These are phyloP conservation scores for Mortierella sp. DNA, from an alignment of 371 early-diverging fungal genomes.

Conservation along the genomic window DNA sequence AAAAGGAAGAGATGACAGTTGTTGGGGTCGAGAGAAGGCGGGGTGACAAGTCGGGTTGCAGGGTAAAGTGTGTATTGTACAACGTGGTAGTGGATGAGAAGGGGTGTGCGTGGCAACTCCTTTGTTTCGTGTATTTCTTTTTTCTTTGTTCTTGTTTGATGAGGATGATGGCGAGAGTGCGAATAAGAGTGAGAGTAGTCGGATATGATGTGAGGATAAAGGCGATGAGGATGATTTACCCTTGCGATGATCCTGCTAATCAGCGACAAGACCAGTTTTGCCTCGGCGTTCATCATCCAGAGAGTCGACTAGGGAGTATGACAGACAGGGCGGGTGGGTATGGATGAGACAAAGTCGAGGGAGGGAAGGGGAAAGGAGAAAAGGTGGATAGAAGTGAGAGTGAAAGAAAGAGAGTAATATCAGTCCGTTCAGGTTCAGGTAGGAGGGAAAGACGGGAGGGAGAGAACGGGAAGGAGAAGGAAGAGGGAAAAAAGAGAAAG, in stretches of 20 bases:
- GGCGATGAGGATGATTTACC: slow-evolving; percentile 18
- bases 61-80: not conserved
- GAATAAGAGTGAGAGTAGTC: not conserved
- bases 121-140: not conserved
- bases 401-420: not conserved
- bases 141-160: not conserved
- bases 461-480: not conserved
- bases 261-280: slow-evolving; percentile 50
- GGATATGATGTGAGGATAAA: not conserved
- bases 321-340: slow-evolving; percentile 1
- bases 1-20: not conserved
- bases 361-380: not conserved
- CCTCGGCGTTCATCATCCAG: slow-evolving; percentile 47
- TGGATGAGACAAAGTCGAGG: slow-evolving; percentile 4
- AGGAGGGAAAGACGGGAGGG: not conserved
- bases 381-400: not conserved
- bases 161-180: not conserved
- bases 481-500: not conserved
- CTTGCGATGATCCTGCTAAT: slow-evolving; percentile 51
- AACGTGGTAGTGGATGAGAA: not conserved
- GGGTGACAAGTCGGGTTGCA: not conserved
- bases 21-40: not conserved
- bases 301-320: not conserved
- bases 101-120: not conserved
- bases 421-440: too few relatives aligned